phyloP scores from a whole-genome alignment of 495 filamentous ascomycete species.

The Talaromyces adpressus region DNA sequence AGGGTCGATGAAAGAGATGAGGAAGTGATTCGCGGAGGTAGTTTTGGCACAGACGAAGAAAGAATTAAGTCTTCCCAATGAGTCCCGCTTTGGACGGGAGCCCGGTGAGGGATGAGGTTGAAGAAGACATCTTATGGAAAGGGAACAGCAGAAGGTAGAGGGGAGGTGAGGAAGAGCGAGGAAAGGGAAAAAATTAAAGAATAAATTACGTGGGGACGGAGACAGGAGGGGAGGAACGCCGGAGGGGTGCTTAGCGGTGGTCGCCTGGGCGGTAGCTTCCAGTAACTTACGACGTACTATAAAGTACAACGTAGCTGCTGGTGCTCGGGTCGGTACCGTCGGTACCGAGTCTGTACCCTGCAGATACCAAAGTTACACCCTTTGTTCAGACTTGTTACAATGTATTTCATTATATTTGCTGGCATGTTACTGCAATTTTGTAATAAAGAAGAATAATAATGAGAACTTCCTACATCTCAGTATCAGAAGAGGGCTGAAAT shows the following conservation, averaged over 20 bases:
- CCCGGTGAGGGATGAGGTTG: slow-evolving; percentile 22
- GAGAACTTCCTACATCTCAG: neutral
- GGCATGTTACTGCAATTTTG: neutral
- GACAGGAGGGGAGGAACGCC: neutral
- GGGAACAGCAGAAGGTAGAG: slow-evolving; percentile 19
- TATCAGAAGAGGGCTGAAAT: neutral
- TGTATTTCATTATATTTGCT: neutral
- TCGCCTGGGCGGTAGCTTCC: neutral
- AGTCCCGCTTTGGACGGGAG: slow-evolving; percentile 37
- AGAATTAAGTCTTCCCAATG: slow-evolving; percentile 35
- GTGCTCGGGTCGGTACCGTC: too few relatives aligned
- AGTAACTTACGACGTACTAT: neutral
- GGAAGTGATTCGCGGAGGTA: slow-evolving; percentile 10
- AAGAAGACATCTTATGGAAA: slow-evolving; percentile 32
- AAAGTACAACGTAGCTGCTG: too few relatives aligned
- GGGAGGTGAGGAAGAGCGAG: slow-evolving; percentile 20
- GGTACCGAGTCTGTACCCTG: neutral
- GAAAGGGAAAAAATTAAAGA: slow-evolving; percentile 17
- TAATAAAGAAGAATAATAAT: neutral
- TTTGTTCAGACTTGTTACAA: neutral
- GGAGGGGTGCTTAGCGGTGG: neutral
- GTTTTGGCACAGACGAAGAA: slow-evolving; percentile 9
- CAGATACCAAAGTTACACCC: neutral
- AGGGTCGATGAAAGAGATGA: slow-evolving; percentile 6
- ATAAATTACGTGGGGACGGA: slow-evolving; percentile 19